Base-by-base conservation (phyloP, 345 rosid genomes). In the Populus ilicifolia region DNA sequence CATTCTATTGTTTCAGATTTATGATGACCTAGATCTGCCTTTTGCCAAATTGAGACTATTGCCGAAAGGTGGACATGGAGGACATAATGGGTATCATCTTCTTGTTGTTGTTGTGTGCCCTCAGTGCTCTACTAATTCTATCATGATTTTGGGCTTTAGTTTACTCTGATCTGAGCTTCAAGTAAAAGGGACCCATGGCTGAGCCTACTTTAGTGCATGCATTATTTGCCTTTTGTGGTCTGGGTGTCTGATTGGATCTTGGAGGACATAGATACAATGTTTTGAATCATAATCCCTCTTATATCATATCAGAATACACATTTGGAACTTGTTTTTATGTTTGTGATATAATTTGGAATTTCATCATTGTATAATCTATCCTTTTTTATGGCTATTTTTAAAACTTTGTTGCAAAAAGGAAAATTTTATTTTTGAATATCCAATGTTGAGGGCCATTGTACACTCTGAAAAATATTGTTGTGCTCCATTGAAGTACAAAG, bases 31-130 rank as follows among this genome's bases (percentile, higher is more conserved):
- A 65, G 99, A 96, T 88, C 86, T 96, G 76, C 97, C 99, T 59
- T 93, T 96, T 83, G 96, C 89, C 41, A 93, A 91, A 85, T 74
- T 96, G 78, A 90, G 97, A 74, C 82, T 96, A 75, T 79, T 96
- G 86, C 99, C 99, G 25, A 96, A 96, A 89, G 99, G 99, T 78
- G 99, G 99, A 73, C 99, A 93, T 79, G 98, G 99, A 27, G 99
- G 99, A 71, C 97, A 96, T 76, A 96, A 93, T 18, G 99, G 99
- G 98, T 96, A 88, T 80, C 46, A 14, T 36, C 39, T 63, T 29
- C 29, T 63, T 29, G 14, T 52, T 52, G 33, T 25, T 65, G 39
- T 41, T 44, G 16, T 6, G 18, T 67, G 69, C 41, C 17, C 41
- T 25, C 16, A 16, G 56, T 48, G 13, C 35, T 70, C 38, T 25